Evolutionary conservation across 352 stramenopile species (phyloP), one percentile per base, ranked within the genome.

Genomic region (Plasmopara viticola): DNA sequence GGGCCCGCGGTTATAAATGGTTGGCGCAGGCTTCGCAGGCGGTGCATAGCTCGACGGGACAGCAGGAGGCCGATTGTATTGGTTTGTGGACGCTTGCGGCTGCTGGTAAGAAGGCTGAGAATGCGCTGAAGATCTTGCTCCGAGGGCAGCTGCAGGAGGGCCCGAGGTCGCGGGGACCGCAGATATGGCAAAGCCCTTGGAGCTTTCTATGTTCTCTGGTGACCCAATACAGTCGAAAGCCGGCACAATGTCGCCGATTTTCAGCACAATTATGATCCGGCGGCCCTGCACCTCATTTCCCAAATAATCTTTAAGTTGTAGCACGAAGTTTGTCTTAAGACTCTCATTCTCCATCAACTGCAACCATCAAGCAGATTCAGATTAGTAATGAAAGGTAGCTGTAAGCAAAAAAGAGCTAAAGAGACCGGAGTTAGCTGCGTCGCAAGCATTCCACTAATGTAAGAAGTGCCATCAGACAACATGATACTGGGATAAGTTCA

Each of bases 391-490:
- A 18, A 6, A 17, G 15, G 8, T 34, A 41, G 14, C 3, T 12
- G 34, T 6, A 37, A 14, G n/a, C 25, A 38, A 29, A 17, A 10
- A 15, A 12, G n/a, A 31, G 37, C 7, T 31, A 4, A 34, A 67
- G 68, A 38, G 69, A 94, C 84, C 43, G 77, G 68, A 12, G 79
- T 78, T 34, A 94, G 53, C 59, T 94, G 84, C 38, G 81, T 90
- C 10, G 84, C 83, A 17, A 94, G 68, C 84, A 94, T 94, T 48
- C 84, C 84, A 57, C 84, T 94, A 53, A 94, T 90, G 64, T 85
- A 94, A 33, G 65, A 81, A 15, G 66, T 62, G 33, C 84, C 84
- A 18, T 94, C 84, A 38, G 84, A 94, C 37, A 94, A 66, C 56
- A 94, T 74, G 47, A 94, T 74, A 25, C 79, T 84, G 34, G 5